phyloP scores from a whole-genome alignment of 2,329 filamentous ascomycete species.

The Aaosphaeria pasadenensis region DNA sequence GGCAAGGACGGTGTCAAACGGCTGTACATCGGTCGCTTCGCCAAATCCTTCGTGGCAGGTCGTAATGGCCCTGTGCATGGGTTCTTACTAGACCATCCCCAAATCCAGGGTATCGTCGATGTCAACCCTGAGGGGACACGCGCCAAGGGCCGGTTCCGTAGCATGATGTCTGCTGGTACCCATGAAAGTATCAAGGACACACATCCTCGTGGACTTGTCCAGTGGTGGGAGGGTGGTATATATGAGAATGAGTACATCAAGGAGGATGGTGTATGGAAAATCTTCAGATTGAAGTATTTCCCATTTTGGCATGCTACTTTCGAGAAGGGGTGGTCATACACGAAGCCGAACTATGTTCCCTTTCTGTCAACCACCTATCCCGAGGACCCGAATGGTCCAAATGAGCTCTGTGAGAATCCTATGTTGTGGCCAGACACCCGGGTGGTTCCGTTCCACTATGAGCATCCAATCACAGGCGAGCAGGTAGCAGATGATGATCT shows the following conservation, averaged over 20 bases:
- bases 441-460: slow-evolving; percentile 54
- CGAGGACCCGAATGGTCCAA: slow-evolving; percentile 51
- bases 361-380: slow-evolving; percentile 50
- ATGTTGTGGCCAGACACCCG: slow-evolving; percentile 58
- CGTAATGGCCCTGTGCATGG: slow-evolving; percentile 57
- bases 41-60: slow-evolving; percentile 49
- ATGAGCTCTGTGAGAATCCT: slow-evolving; percentile 53
- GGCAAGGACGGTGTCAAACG: slow-evolving; percentile 51
- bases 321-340: slow-evolving; percentile 54
- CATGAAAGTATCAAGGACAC: slow-evolving; percentile 51
- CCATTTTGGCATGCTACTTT: slow-evolving; percentile 56
- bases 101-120: slow-evolving; percentile 57
- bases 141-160: slow-evolving; percentile 52
- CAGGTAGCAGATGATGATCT: slow-evolving; percentile 46
- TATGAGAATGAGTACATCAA: slow-evolving; percentile 61
- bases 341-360: slow-evolving; percentile 53
- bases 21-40: slow-evolving; percentile 54
- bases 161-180: slow-evolving; percentile 55
- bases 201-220: slow-evolving; percentile 52
- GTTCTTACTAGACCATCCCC: slow-evolving; percentile 56
- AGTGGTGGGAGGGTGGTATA: slow-evolving; percentile 59
- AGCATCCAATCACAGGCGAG: slow-evolving; percentile 50
- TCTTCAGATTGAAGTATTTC: slow-evolving; percentile 55
- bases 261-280: slow-evolving; percentile 54
- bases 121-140: slow-evolving; percentile 47